phyloP scores from a whole-genome alignment of 1,284 basidiomycete genomes.

The Ceratorhiza oryzae-sativae region DNA sequence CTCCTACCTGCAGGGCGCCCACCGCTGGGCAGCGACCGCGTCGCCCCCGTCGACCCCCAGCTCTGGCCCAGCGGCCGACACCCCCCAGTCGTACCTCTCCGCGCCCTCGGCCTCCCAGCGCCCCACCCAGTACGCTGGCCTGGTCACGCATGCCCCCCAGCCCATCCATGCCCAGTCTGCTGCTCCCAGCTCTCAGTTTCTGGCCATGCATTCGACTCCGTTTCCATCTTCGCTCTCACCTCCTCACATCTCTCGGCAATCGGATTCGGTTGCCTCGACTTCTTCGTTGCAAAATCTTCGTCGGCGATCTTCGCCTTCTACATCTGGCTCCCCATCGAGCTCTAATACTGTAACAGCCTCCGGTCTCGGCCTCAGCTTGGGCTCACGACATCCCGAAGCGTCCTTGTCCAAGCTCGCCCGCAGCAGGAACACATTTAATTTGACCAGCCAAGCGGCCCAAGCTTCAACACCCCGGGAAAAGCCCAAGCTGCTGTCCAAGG shows the following conservation, averaged over 20 bases:
- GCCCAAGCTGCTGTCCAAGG: slow-evolving; percentile 66
- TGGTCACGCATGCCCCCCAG: slow-evolving; percentile 29
- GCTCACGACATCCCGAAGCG: slow-evolving; percentile 4
- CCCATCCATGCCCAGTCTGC: slow-evolving; percentile 22
- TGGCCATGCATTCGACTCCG: slow-evolving; percentile 16
- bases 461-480: slow-evolving; percentile 41
- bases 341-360: slow-evolving; percentile 19
- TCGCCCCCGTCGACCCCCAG: slow-evolving; percentile 34
- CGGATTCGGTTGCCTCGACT: slow-evolving; percentile 2
- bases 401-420: slow-evolving; percentile 19
- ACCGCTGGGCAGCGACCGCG: slow-evolving; percentile 29
- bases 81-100: slow-evolving; percentile 23
- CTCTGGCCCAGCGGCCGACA: slow-evolving; percentile 17
- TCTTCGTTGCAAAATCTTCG: slow-evolving; percentile 25
- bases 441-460: slow-evolving; percentile 16
- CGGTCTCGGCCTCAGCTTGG: slow-evolving; percentile 13
- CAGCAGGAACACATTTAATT: slow-evolving; percentile 9
- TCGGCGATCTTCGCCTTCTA: slow-evolving; percentile 26
- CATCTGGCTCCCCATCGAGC: slow-evolving; percentile 25
- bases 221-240: slow-evolving; percentile 37
- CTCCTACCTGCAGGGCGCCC: slow-evolving; percentile 32
- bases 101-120: slow-evolving; percentile 10
- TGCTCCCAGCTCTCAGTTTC: slow-evolving; percentile 21
- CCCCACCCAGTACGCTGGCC: slow-evolving; percentile 2
- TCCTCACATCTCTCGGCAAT: background rate